Evolutionary conservation across 1,284 basidiomycete genomes (phyloP).

Genomic region (Kalmanozyma brasiliensis): DNA sequence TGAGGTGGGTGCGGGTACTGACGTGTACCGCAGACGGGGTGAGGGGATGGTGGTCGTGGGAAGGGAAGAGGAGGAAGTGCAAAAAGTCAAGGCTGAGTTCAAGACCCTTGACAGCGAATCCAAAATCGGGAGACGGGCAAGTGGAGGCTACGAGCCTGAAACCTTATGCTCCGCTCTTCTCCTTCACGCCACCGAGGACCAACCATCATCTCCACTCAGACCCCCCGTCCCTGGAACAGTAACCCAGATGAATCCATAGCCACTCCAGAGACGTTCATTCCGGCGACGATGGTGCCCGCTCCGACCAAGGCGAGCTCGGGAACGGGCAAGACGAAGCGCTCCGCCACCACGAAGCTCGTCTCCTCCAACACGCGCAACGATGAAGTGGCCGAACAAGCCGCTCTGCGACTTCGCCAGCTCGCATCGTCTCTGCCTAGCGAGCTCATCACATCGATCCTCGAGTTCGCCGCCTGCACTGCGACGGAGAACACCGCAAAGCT

Average conservation of each 20-base stretch:
- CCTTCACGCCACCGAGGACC: conserved; percentile 2
- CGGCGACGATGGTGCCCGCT: conserved; percentile 30
- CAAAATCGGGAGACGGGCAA: conserved; percentile 10
- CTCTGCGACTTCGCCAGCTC: conserved; percentile 18
- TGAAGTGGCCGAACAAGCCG: conserved; percentile 11
- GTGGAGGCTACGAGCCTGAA: conserved; percentile 14
- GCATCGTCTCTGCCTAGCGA: conserved; percentile 44
- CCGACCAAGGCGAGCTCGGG: conserved; percentile 28
- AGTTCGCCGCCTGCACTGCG: conserved; percentile 26
- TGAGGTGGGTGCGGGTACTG: conserved; percentile 10
- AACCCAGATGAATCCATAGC: conserved; percentile 6
- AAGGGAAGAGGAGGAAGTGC: neutral
- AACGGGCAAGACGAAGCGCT: conserved; percentile 16
- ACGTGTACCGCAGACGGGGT: conserved; percentile 7
- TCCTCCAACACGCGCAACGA: neutral
- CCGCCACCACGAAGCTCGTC: conserved; percentile 5
- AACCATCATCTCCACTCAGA: no score
- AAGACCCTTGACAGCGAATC: conserved; percentile 1
- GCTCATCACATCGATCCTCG: conserved; percentile 41
- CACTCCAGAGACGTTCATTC: neutral
- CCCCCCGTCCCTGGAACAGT: neutral
- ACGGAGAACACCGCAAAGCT: conserved; percentile 19
- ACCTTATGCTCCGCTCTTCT: neutral
- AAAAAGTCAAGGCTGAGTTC: conserved; percentile 10
- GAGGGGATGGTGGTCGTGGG: conserved; percentile 8